A percentile compares a stretch with the other conserved stretches of the same genome.
These are phyloP conservation scores for Pyrenochaeta sp. DNA, from an alignment of 2,329 filamentous ascomycete genomes.

Conservation along the genomic window DNA sequence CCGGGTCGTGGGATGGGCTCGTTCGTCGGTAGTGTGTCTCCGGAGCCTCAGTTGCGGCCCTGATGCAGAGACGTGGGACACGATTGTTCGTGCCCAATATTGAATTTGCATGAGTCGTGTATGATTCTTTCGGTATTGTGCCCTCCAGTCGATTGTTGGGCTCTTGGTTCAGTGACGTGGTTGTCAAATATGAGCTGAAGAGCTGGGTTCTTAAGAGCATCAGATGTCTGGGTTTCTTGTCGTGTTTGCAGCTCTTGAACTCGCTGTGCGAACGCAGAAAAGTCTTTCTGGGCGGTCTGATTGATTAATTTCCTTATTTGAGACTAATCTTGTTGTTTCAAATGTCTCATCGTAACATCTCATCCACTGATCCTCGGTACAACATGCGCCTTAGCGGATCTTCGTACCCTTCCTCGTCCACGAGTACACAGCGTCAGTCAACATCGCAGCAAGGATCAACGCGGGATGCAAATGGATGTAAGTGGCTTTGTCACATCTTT, in stretches of 20 bases:
- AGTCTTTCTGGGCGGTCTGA: too few relatives aligned
- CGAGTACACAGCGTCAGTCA: neutral
- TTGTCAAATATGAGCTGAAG: neutral
- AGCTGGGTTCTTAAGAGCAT: neutral
- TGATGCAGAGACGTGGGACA: neutral
- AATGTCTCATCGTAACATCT: neutral
- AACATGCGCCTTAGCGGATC: neutral
- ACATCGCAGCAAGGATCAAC: neutral
- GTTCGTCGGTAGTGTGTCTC: too few relatives aligned
- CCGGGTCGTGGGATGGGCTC: neutral
- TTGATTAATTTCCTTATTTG: neutral
- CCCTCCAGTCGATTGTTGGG: neutral
- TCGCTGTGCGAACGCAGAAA: neutral
- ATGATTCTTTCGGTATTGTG: neutral
- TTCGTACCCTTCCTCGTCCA: neutral
- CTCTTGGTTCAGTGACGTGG: neutral
- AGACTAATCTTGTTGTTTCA: neutral
- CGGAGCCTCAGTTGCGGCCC: neutral
- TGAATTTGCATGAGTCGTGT: neutral
- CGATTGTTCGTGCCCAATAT: neutral
- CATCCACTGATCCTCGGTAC: neutral
- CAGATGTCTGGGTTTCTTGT: neutral
- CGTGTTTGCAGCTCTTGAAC: neutral
- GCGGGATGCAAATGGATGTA: neutral
- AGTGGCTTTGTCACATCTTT: neutral